Conservation (phyloP, 352 stramenopile species). For the Peronosclerospora sorghi region DNA sequence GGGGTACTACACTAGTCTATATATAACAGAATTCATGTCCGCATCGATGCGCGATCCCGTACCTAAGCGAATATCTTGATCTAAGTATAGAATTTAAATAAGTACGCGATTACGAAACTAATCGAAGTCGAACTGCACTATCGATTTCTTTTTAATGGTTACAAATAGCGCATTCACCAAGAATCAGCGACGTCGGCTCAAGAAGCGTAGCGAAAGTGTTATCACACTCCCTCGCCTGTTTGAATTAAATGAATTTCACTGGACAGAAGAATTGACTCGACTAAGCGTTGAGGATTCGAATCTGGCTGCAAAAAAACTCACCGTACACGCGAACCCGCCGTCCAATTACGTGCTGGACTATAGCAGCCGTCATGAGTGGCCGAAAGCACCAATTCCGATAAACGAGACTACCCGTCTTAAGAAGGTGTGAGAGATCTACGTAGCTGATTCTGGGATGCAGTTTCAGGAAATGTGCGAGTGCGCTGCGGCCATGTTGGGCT, state of each 20-base stretch:
- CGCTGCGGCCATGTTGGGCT: conserved; percentile 65
- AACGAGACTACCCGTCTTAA: conserved; percentile 53
- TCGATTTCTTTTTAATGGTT: too few species aligned
- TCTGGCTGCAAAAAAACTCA: conserved; percentile 47
- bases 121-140: too few species aligned
- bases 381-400: conserved; percentile 56
- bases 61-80: too few species aligned
- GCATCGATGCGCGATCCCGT: too few species aligned
- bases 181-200: too few species aligned
- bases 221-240: too few species aligned
- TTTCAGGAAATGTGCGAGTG: conserved; percentile 86
- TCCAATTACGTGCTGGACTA: conserved; percentile 79
- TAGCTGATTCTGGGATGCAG: conserved; percentile 64
- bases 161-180: too few species aligned
- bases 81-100: too few species aligned
- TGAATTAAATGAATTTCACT: conserved; percentile 38
- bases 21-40: too few species aligned
- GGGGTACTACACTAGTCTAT: too few species aligned
- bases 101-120: too few species aligned
- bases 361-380: conserved; percentile 71
- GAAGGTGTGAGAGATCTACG: conserved; percentile 63
- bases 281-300: conserved; percentile 44
- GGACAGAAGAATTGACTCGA: conserved; percentile 18
- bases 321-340: conserved; percentile 45
- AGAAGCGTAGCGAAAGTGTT: too few species aligned